Evolutionary conservation across 2,329 filamentous ascomycete genomes (phyloP).

Genomic region (Dactylellina cionopaga): DNA sequence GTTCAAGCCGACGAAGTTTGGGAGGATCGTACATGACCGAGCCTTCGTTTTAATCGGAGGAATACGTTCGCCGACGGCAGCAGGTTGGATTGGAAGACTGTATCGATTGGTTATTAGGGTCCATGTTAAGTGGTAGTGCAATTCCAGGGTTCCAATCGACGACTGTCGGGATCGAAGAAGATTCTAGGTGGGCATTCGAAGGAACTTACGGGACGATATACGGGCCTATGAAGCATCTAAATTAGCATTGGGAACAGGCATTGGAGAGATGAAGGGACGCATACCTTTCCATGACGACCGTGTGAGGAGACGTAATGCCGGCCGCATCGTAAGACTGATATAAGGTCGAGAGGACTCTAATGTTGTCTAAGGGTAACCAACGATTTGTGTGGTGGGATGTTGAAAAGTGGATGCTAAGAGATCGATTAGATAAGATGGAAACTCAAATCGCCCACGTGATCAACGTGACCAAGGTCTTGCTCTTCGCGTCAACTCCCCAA

Average conservation of each 20-base stretch:
- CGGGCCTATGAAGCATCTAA: conserved; percentile 66
- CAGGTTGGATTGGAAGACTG: conserved; percentile 61
- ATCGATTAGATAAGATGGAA: conserved; percentile 28
- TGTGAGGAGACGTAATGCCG: conserved; percentile 74
- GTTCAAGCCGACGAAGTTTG: conserved; percentile 87
- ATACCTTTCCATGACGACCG: conserved; percentile 90
- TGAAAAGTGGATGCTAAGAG: conserved; percentile 27
- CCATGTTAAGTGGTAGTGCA: too few species aligned
- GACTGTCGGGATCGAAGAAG: too few species aligned
- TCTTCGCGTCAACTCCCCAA: conserved; percentile 36
- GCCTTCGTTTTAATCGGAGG: conserved; percentile 86
- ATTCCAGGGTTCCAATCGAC: conserved; percentile 7
- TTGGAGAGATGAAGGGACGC: conserved; percentile 35
- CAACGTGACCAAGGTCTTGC: conserved; percentile 24
- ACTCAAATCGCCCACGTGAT: conserved; percentile 23
- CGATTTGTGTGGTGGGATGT: background rate
- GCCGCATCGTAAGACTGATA: conserved; percentile 68
- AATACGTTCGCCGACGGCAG: conserved; percentile 70
- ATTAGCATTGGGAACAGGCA: conserved; percentile 36
- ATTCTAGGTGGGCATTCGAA: conserved; percentile 43
- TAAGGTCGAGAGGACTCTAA: background rate
- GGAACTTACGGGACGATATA: conserved; percentile 74
- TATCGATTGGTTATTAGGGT: conserved; percentile 61
- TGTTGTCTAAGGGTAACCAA: background rate
- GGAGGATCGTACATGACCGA: conserved; percentile 86